Conservation (phyloP, 306 rosid genomes). For the Fragaria nilgerrensis region DNA sequence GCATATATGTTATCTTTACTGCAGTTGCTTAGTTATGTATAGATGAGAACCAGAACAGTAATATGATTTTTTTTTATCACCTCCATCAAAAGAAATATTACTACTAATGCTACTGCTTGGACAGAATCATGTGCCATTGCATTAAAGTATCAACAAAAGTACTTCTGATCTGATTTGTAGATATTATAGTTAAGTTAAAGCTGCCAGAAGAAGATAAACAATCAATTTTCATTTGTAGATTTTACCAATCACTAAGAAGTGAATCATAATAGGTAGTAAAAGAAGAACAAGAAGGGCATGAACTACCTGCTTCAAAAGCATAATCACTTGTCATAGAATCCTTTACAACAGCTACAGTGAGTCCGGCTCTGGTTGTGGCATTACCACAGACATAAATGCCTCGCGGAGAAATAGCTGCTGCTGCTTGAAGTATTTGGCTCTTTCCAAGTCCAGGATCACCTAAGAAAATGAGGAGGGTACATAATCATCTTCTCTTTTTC, state of each 20-base stretch:
- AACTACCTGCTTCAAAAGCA: conserved; percentile 89
- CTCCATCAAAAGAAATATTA: neutral
- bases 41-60: neutral
- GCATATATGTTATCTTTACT: neutral
- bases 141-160: neutral
- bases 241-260: neutral
- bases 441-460: conserved; percentile 98
- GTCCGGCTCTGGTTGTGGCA: conserved; percentile 91
- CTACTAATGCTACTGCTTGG: neutral
- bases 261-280: conserved; percentile 3
- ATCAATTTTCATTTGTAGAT: neutral
- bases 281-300: conserved; percentile 16
- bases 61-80: neutral
- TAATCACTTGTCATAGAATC: conserved; percentile 87
- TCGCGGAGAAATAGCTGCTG: conserved; percentile 85
- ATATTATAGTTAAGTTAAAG: neutral
- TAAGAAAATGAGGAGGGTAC: conserved; percentile 31
- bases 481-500: conserved; percentile 21
- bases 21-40: neutral
- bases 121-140: neutral
- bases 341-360: conserved; percentile 91
- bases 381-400: conserved; percentile 97
- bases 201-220: neutral
- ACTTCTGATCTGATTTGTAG: neutral
- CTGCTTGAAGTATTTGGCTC: conserved; percentile 93